Evolutionary conservation across 768 basidiomycete species (phyloP).

Genomic region (Calvatia gigantea): DNA sequence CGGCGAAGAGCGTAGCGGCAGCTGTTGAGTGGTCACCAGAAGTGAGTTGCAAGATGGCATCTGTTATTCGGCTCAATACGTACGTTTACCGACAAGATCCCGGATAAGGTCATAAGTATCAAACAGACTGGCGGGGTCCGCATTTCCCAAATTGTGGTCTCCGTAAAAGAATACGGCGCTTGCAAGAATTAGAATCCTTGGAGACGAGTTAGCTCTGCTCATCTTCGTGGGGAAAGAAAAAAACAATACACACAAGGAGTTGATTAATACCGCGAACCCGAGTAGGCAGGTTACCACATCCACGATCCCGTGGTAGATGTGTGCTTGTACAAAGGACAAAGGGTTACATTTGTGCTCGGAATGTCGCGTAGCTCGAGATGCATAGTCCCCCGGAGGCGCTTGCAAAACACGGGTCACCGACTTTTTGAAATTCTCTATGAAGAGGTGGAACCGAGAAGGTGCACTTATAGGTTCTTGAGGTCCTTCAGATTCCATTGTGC

Average conservation of each 20-base stretch:
- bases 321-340: conserved; percentile 51
- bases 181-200: conserved; percentile 78
- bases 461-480: not conserved
- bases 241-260: conserved; percentile 59
- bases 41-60: not conserved
- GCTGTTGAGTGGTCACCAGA: conserved; percentile 34
- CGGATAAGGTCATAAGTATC: conserved; percentile 78
- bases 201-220: not conserved
- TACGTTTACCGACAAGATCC: conserved; percentile 64
- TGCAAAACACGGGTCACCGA: conserved; percentile 32
- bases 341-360: conserved; percentile 55
- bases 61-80: conserved; percentile 19
- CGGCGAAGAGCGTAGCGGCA: conserved; percentile 83
- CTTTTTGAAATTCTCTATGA: conserved; percentile 19
- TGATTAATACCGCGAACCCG: conserved; percentile 86
- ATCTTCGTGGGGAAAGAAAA: not conserved
- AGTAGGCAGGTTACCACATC: conserved; percentile 71
- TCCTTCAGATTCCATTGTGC: conserved; percentile 19
- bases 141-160: conserved; percentile 19
- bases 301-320: conserved; percentile 61
- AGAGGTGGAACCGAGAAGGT: conserved; percentile 12
- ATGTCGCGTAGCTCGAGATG: conserved; percentile 40
- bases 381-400: conserved; percentile 31
- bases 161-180: conserved; percentile 75
- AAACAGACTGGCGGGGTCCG: conserved; percentile 67